Base-by-base conservation (phyloP, 805 yeast species). In the Candida piceae region DNA sequence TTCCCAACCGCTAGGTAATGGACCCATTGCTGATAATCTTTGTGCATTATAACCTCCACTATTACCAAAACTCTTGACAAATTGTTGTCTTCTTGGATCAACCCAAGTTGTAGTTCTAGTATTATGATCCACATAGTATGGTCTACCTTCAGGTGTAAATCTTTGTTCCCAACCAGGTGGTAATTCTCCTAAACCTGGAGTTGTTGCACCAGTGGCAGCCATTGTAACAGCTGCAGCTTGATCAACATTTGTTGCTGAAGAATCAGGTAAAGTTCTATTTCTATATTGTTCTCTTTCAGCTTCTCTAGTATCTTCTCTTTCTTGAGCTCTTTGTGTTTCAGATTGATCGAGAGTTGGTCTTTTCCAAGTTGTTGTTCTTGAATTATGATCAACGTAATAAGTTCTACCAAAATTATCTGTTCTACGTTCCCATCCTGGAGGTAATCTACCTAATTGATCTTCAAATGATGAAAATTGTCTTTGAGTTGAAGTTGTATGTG, bases 71-170 rank as follows among this genome's bases (percentile, higher is more conserved):
- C 95, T 87, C 60, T 97, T 83, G 52, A 93, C 93, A 63, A 87
- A 93, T 67, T 93, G 99, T 66, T 93, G 98, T 64, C 98, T 80
- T 65, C 99, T 78, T 48, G 99, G 99, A 63, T 93, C 99, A 32
- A 93, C 99, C 99, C 99, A 93, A 10, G 99, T 93, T 4, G 99
- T 93, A 1, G 99, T 93, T 62, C 99, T 77, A n/a, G 98, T 93
- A 63, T 93, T 93, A 67, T 93, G 99, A 63, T 93, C 99, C 33
- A 93, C 98, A 61, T 89, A 93, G 65, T 93, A 93, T 7, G 97
- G 94, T 59, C 98, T 78, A 27, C 98, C 99, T 64, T 93, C 98
- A 19, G 95, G 95, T 6, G 99, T 93, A 53, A 84, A 84, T 47
- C 99, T 73, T 67, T 90, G 97, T 65, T 93, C 99, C 99, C 99